Conservation (phyloP, 768 basidiomycete species). For the Xerocomus spinulosus region DNA sequence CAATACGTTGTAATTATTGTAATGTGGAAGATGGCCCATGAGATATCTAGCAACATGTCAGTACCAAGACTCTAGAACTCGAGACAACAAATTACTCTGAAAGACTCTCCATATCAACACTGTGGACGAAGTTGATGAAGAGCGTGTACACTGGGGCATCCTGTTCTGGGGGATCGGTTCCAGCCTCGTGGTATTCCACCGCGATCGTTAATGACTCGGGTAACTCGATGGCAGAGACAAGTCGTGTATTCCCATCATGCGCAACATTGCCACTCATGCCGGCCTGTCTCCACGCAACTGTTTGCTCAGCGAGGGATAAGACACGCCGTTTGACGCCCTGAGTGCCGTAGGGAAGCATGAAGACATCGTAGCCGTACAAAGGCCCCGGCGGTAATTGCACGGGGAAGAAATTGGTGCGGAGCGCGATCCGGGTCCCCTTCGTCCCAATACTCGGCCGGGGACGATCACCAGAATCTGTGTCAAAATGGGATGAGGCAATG, state of each 20-base stretch:
- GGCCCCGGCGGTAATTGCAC: conserved; percentile 37
- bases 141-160: not conserved
- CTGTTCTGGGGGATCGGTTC: not conserved
- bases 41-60: not conserved
- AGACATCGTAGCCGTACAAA: conserved; percentile 40
- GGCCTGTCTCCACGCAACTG: conserved; percentile 33
- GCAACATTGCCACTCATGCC: conserved; percentile 36
- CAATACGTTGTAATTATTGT: not conserved
- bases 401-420: conserved; percentile 48
- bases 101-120: not conserved
- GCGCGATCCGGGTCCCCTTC: conserved; percentile 34
- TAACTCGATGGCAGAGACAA: conserved; percentile 32
- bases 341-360: conserved; percentile 26
- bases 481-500: too few species aligned
- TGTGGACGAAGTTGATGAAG: not conserved
- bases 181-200: not conserved
- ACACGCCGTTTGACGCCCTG: conserved; percentile 37
- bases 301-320: conserved; percentile 39
- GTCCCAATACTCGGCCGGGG: conserved; percentile 24
- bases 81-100: not conserved
- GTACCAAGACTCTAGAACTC: too few species aligned
- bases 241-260: conserved; percentile 38
- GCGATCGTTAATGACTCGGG: not conserved
- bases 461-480: too few species aligned
- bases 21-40: not conserved